Evolutionary conservation across 2,329 filamentous ascomycete species (phyloP).

Genomic region (Aspergillus uvarum): DNA sequence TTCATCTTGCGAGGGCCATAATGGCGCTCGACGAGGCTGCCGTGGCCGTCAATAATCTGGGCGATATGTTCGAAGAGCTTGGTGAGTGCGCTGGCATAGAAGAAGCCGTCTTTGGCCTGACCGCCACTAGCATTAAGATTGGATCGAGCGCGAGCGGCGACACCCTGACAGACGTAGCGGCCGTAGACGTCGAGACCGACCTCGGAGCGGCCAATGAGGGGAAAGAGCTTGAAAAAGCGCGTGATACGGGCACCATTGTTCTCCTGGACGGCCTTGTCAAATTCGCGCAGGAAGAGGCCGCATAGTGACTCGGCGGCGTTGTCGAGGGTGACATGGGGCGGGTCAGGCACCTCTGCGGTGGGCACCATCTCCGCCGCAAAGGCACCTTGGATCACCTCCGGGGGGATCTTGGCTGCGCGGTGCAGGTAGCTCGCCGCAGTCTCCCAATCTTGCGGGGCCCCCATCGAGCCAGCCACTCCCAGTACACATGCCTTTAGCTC

Average conservation of each 20-base stretch:
- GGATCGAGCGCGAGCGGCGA: conserved; percentile 76
- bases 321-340: conserved; percentile 82
- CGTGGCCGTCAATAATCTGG: conserved; percentile 90
- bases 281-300: conserved; percentile 86
- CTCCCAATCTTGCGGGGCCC: conserved; percentile 97
- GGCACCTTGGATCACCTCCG: conserved; percentile 73
- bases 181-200: conserved; percentile 94
- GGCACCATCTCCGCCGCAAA: conserved; percentile 94
- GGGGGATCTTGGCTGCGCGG: conserved; percentile 76
- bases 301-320: conserved; percentile 86
- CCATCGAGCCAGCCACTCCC: conserved; percentile 94
- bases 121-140: conserved; percentile 71
- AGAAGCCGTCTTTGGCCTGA: conserved; percentile 73
- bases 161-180: conserved; percentile 91
- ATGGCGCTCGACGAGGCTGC: conserved; percentile 85
- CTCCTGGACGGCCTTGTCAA: conserved; percentile 84
- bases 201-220: conserved; percentile 83
- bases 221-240: conserved; percentile 96
- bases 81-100: conserved; percentile 87
- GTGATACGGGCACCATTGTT: conserved; percentile 89
- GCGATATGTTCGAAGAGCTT: conserved; percentile 97
- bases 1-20: conserved; percentile 93
- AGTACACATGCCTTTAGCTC: conserved; percentile 96
- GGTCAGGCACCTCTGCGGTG: conserved; percentile 90
- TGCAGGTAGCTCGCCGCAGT: conserved; percentile 87